Base-by-base conservation (phyloP, 345 rosid genomes). In the Iberis pinnata region DNA sequence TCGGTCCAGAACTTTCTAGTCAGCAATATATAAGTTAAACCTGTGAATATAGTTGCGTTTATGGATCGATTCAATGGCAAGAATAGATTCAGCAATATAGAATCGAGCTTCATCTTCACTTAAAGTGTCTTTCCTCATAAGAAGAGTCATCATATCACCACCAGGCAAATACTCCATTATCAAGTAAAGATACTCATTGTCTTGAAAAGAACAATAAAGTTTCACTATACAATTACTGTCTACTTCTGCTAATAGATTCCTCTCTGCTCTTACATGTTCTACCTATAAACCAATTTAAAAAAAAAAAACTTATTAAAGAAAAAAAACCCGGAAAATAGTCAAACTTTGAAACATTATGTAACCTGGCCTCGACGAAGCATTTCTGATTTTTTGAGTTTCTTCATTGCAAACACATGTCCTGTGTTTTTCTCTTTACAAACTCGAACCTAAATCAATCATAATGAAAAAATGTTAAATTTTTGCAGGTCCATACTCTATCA, bases 321-420 rank as follows among this genome's bases (percentile, higher is more conserved):
- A n/a, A n/a, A n/a, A n/a, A n/a, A n/a, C n/a, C n/a, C n/a, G n/a
- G n/a, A n/a, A n/a, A n/a, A n/a, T n/a, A n/a, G n/a, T n/a, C n/a
- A n/a, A n/a, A n/a, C n/a, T n/a, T n/a, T n/a, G 2, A 31, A 7
- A 31, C 9, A 36, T 47, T 18, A 26, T 11, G 8, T 9, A 40
- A 82, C 96, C 88, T 88, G 95, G 71, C 97, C 97, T 67, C 97
- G 72, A 2, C 95, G 86, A 78, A 88, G 88, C 95, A 88, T 88
- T 82, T 88, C 97, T 33, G 89, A 76, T 74, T 83, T 83, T 66
- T 78, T 83, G 33, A 83, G 89, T 60, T 80, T 83, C 71, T 89
- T 89, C 97, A 89, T 89, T 12, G 95, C 97, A 64, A 81, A 86
- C 56, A 89, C 95, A 48, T 83, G 80, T 17, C 84, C 82, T 8